These are phyloP conservation scores for Lactifluus subvellereus DNA, from an alignment of 768 basidiomycete species.

Conservation along the genomic window DNA sequence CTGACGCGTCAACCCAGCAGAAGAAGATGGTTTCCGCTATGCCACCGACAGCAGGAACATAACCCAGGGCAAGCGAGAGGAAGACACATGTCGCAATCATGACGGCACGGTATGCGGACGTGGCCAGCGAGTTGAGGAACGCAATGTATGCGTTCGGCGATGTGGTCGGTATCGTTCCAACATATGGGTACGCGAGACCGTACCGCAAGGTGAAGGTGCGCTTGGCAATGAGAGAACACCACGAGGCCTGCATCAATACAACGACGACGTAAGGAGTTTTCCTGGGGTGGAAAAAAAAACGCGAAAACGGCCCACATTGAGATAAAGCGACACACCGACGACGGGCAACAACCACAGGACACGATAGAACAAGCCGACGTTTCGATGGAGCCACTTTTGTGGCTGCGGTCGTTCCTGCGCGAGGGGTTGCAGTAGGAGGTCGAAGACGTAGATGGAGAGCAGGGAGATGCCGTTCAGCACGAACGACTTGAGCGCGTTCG, in stretches of 20 bases:
- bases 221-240: slow-evolving; percentile 72
- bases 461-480: slow-evolving; percentile 68
- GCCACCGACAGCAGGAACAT: slow-evolving; percentile 61
- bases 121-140: slow-evolving; percentile 67
- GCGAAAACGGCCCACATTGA: slow-evolving; percentile 54
- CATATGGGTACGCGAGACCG: slow-evolving; percentile 35
- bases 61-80: slow-evolving; percentile 57
- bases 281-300: neutral
- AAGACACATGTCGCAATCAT: slow-evolving; percentile 76
- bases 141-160: slow-evolving; percentile 59
- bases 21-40: slow-evolving; percentile 61
- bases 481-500: slow-evolving; percentile 68
- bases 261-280: neutral
- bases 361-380: slow-evolving; percentile 72
- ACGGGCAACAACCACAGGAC: slow-evolving; percentile 76
- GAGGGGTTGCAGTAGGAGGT: slow-evolving; percentile 62
- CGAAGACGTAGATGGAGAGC: slow-evolving; percentile 69
- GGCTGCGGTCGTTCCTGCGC: slow-evolving; percentile 49
- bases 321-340: slow-evolving; percentile 67
- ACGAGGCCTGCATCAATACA: slow-evolving; percentile 50
- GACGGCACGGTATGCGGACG: slow-evolving; percentile 74
- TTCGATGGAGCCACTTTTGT: slow-evolving; percentile 62
- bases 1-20: slow-evolving; percentile 86
- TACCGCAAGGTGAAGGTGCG: slow-evolving; percentile 68
- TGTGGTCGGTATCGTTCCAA: slow-evolving; percentile 42